Base-by-base conservation (phyloP, 2,329 filamentous ascomycete species). In the Neonectria neomacrospora region DNA sequence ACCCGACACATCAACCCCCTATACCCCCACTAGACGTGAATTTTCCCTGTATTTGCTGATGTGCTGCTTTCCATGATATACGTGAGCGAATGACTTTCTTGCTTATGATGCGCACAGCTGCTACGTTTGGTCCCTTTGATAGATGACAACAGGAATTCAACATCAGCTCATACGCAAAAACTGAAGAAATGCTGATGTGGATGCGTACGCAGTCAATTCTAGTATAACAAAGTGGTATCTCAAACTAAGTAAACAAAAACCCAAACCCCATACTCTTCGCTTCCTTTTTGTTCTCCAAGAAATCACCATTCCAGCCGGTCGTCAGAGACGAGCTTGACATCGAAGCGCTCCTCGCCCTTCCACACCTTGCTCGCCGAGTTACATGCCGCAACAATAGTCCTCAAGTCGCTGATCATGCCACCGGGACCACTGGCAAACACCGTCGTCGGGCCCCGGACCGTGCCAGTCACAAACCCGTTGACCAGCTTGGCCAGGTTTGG, bases 341-440 rank as follows among this genome's bases (percentile, higher is more conserved):
- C 83, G 51, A 80, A 85, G 39, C 81, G 80, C 69, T 84, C 83
- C 22, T 89, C 80, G 0, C 87, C 86, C 57, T 75, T 83, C 87
- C 86, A 89, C 10, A 90, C 86, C 66, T 79, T 83, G 0, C 71
- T 67, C 0, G 81, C 84, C 8, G 81, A 80, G 73, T 89, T 90
- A 42, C 80, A 81, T 8, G 68, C 70, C 1, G 87, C 86, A 5
- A 90, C 86, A 2, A 82, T 82, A 5, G 65, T 75, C 26, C 88
- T 79, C 61, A 90, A 69, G 57, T 88, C 86, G n/a, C 79, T 80
- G 6, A 89, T 83, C 85, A 91, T 88, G 1, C 81, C 79, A 1
- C 82, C 81, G 1, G 88, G 88, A 0, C 88, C 88, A 68, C 87
- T 90, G 0, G 84, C 87, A 71, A 88, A 83, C 0, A 91, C 86